phyloP scores from a whole-genome alignment of 2,329 filamentous ascomycete genomes.

The Stagonosporopsis chrysanthemi region DNA sequence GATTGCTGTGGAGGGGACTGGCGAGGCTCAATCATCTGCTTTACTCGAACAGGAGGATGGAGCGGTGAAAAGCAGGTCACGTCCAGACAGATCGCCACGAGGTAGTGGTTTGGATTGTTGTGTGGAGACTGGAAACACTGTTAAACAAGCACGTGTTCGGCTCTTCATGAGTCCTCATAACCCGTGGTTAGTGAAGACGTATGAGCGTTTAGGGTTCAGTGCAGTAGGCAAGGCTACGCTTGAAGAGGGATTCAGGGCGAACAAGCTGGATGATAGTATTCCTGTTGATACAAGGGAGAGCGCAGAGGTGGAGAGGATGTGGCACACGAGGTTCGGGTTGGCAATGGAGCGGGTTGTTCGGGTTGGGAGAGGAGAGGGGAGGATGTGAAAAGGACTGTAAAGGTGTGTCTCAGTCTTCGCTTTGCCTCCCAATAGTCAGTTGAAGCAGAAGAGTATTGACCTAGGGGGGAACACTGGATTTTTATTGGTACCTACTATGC shows the following conservation, averaged over 20 bases:
- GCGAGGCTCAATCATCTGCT: not conserved
- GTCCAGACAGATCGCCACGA: not conserved
- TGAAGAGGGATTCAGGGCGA: conserved; percentile 20
- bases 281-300: conserved; percentile 25
- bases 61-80: not conserved
- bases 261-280: conserved; percentile 24
- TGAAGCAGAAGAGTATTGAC: not conserved
- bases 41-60: no score
- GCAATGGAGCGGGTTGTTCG: conserved; percentile 30
- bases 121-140: not conserved
- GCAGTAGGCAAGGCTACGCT: conserved; percentile 21
- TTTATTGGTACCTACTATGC: no score
- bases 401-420: not conserved
- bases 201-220: conserved; percentile 25
- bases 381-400: not conserved
- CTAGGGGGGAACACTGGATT: not conserved
- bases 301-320: conserved; percentile 19
- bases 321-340: conserved; percentile 26
- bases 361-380: not conserved
- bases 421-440: not conserved
- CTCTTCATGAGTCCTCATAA: conserved; percentile 24
- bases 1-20: not conserved
- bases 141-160: conserved; percentile 19
- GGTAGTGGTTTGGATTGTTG: not conserved
- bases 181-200: conserved; percentile 19